These are phyloP conservation scores for Chaetothyriales sp. DNA, from an alignment of 2,329 filamentous ascomycete genomes.

Conservation along the genomic window DNA sequence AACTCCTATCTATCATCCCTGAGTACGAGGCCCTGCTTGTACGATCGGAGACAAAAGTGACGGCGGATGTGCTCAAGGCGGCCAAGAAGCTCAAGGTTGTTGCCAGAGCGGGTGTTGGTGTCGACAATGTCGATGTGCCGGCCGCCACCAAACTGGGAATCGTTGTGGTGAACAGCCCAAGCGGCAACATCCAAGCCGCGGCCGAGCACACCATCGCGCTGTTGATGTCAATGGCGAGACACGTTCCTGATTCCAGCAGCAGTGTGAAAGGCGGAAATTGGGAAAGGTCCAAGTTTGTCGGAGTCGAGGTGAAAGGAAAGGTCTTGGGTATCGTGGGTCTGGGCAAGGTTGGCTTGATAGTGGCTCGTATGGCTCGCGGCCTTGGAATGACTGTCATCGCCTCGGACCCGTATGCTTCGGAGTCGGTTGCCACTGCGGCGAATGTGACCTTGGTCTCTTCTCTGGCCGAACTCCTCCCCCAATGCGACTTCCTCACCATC, in stretches of 20 bases:
- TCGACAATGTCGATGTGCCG: slow-evolving; percentile 68
- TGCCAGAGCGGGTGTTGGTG: slow-evolving; percentile 65
- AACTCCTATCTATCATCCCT: slow-evolving; percentile 54
- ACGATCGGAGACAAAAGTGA: slow-evolving; percentile 71
- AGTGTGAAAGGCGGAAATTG: slow-evolving; percentile 58
- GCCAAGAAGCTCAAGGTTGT: slow-evolving; percentile 62
- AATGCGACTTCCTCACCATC: slow-evolving; percentile 64
- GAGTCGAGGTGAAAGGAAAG: slow-evolving; percentile 66
- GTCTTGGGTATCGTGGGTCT: slow-evolving; percentile 63
- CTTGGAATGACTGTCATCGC: slow-evolving; percentile 64
- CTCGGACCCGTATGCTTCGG: slow-evolving; percentile 64
- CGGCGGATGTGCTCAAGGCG: slow-evolving; percentile 49
- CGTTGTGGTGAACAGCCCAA: slow-evolving; percentile 67
- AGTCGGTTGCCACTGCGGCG: slow-evolving; percentile 54
- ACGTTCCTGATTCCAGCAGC: slow-evolving; percentile 57
- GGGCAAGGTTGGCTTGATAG: slow-evolving; percentile 69
- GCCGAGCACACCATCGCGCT: slow-evolving; percentile 67
- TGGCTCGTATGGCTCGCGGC: slow-evolving; percentile 64
- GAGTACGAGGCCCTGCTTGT: slow-evolving; percentile 65
- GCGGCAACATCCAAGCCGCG: slow-evolving; percentile 67
- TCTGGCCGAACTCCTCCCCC: slow-evolving; percentile 48
- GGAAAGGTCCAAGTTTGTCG: slow-evolving; percentile 62
- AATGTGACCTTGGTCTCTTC: slow-evolving; percentile 50
- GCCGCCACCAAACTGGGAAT: slow-evolving; percentile 60
- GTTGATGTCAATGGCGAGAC: slow-evolving; percentile 59